These are phyloP conservation scores for Emericellopsis cladophorae DNA, from an alignment of 2,329 filamentous ascomycete species.

Conservation along the genomic window DNA sequence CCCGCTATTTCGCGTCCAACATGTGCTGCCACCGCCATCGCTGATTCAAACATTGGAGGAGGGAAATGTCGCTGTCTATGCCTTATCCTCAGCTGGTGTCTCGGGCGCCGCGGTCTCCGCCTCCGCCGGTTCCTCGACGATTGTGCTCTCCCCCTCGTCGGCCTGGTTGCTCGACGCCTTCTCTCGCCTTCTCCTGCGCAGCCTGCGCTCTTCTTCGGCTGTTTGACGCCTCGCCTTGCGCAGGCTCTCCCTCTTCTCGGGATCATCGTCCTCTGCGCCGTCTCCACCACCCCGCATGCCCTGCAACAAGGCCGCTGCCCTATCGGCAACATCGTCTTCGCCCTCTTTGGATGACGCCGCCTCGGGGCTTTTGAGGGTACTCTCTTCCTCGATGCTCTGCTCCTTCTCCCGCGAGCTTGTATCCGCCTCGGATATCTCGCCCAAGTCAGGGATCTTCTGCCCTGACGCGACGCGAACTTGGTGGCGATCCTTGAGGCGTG, in stretches of 20 bases:
- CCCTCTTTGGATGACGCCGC: conserved; percentile 29
- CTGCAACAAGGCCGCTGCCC: conserved; percentile 72
- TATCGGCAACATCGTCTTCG: conserved; percentile 68
- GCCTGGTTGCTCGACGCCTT: conserved; percentile 22
- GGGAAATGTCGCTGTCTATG: conserved; percentile 3
- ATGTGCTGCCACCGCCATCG: no score
- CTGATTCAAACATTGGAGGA: no score
- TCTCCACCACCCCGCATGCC: conserved; percentile 66
- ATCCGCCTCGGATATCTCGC: conserved; percentile 48
- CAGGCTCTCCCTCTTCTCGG: conserved; percentile 45
- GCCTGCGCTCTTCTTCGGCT: conserved; percentile 65
- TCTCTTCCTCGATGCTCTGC: conserved; percentile 32
- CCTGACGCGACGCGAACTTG: conserved; percentile 83
- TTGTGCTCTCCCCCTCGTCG: conserved; percentile 5
- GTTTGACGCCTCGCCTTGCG: conserved; percentile 53
- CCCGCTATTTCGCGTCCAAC: no score
- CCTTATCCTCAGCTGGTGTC: conserved; percentile 7
- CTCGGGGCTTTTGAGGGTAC: conserved; percentile 37
- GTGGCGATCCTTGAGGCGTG: conserved; percentile 79
- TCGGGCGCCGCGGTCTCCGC: conserved; percentile 3
- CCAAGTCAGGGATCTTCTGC: conserved; percentile 65
- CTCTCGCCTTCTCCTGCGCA: conserved; percentile 53
- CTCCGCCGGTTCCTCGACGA: conserved; percentile 1
- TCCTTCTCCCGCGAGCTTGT: conserved; percentile 19
- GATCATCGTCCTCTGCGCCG: conserved; percentile 35